Evolutionary conservation across 192 early-diverging fungal genomes (phyloP).

Genomic region (Coemansia sp.): DNA sequence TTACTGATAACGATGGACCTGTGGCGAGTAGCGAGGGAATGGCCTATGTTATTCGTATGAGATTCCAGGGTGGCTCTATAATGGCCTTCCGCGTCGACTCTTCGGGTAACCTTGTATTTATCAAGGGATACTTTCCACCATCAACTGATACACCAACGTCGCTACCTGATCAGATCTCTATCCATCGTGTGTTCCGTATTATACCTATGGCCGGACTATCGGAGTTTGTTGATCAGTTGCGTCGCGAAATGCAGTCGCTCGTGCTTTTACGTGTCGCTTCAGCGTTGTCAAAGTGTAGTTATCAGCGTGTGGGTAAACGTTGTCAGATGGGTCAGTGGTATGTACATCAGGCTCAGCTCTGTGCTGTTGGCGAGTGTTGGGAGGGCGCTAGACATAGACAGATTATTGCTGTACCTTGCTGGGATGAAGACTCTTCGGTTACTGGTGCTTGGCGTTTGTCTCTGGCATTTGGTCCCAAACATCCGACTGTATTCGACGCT

Average conservation of each 20-base stretch:
- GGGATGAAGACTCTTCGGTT: not conserved
- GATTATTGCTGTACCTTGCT: constrained; percentile 50
- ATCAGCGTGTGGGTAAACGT: constrained; percentile 8
- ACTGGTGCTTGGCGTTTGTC: constrained; percentile 24
- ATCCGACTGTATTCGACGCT: constrained; percentile 33
- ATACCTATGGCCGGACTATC: constrained; percentile 30
- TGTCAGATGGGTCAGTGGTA: constrained; percentile 53
- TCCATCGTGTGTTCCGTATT: constrained; percentile 49
- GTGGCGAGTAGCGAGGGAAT: constrained; percentile 1
- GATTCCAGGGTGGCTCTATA: constrained; percentile 50
- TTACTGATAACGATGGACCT: not conserved
- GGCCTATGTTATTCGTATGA: constrained; percentile 42
- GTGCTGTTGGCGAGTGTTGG: constrained; percentile 54
- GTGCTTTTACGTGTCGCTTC: constrained; percentile 44
- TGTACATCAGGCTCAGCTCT: constrained; percentile 56
- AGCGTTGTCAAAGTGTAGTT: constrained; percentile 30
- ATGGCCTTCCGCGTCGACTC: constrained; percentile 44
- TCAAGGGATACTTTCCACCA: constrained; percentile 46
- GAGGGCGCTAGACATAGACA: constrained; percentile 37
- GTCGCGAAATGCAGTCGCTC: constrained; percentile 47
- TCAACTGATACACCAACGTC: not conserved
- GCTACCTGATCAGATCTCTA: constrained; percentile 25
- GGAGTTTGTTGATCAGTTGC: constrained; percentile 52
- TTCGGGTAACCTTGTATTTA: constrained; percentile 31
- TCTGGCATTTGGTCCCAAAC: constrained; percentile 52